phyloP scores from a whole-genome alignment of 2,329 filamentous ascomycete genomes.

The Arthrobotrys megalospora region DNA sequence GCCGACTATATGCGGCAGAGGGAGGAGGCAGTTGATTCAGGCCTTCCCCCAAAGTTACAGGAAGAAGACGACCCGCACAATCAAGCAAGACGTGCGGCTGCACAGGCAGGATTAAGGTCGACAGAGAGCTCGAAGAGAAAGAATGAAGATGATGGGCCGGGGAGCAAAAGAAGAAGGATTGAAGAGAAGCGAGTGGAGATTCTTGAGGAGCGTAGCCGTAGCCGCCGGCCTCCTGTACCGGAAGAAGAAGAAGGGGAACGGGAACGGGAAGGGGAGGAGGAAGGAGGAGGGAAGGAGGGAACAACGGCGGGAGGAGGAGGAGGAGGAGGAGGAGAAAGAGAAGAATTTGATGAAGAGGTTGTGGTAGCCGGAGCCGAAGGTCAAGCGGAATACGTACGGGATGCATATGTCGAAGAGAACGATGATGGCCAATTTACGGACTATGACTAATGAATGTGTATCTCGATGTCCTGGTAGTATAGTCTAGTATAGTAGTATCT shows the following conservation, averaged over 20 bases:
- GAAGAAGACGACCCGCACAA: neutral
- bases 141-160: conserved; percentile 1
- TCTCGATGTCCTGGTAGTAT: no score
- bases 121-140: conserved; percentile 17
- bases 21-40: neutral
- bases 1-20: conserved; percentile 33
- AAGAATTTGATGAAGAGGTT: no score
- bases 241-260: neutral
- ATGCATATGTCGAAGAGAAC: no score
- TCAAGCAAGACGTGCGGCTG: neutral
- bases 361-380: no score
- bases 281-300: neutral
- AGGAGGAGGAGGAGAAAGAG: no score
- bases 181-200: conserved; percentile 19
- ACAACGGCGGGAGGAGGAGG: conserved; percentile 9
- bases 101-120: conserved; percentile 18
- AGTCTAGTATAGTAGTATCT: no score
- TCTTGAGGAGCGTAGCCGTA: conserved; percentile 3
- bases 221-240: conserved; percentile 9
- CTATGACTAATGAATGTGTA: no score
- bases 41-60: no score
- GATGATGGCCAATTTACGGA: no score
- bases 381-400: no score
- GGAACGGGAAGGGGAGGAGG: neutral
- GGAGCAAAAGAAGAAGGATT: conserved; percentile 39